Percentiles rank a stretch among this genome's conserved stretches.
Conservation (phyloP, 2,329 filamentous ascomycete species). For the Fusarium scirpi region DNA sequence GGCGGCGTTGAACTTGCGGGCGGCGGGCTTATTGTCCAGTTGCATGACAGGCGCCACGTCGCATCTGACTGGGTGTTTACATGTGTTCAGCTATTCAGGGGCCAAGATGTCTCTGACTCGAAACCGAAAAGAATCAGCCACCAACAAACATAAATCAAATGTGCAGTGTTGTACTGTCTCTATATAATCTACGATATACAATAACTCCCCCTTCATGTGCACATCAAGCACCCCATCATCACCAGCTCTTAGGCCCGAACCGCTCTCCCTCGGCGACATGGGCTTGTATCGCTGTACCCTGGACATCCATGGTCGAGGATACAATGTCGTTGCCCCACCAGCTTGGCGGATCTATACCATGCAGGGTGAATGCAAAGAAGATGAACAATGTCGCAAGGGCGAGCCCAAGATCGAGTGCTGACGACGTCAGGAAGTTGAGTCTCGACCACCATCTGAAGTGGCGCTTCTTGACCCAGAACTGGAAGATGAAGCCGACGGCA, state of each 20-base stretch:
- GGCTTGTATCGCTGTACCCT: slow-evolving; percentile 69
- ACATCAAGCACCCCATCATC: slow-evolving; percentile 4
- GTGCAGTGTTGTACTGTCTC: background rate
- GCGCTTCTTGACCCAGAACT: slow-evolving; percentile 73
- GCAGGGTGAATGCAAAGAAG: slow-evolving; percentile 76
- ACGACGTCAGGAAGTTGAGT: slow-evolving; percentile 79
- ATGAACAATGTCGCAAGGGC: slow-evolving; percentile 75
- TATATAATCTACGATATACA: background rate
- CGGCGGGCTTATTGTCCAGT: slow-evolving; percentile 18
- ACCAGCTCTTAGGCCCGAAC: slow-evolving; percentile 72
- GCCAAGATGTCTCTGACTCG: slow-evolving; percentile 9
- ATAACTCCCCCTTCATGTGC: background rate
- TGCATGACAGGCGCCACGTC: slow-evolving; percentile 13
- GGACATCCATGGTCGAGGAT: slow-evolving; percentile 70
- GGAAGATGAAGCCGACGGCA: slow-evolving; percentile 77
- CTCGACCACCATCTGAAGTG: slow-evolving; percentile 78
- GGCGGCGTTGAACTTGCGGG: slow-evolving; percentile 4
- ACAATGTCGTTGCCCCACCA: slow-evolving; percentile 79
- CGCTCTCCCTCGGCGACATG: slow-evolving; percentile 64
- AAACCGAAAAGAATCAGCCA: slow-evolving; percentile 10
- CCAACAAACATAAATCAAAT: slow-evolving; percentile 7
- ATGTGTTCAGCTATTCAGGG: background rate
- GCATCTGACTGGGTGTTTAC: slow-evolving; percentile 3
- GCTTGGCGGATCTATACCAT: slow-evolving; percentile 68
- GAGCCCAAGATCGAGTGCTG: slow-evolving; percentile 76